Conservation (phyloP, 371 early-diverging fungal genomes). For the Zopfochytrium polystomum region DNA sequence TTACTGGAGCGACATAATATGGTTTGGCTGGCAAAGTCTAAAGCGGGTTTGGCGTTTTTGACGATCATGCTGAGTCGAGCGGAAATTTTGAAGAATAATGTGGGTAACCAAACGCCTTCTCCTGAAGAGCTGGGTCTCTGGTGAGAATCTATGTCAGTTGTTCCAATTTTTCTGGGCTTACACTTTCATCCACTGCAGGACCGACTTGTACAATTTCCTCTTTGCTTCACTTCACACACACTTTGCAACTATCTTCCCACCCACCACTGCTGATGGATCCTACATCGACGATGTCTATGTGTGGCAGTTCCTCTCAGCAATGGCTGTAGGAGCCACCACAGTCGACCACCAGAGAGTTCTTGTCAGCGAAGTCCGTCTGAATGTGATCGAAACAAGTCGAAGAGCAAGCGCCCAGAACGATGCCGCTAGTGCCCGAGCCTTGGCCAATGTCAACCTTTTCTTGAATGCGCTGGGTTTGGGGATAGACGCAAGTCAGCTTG, state of each 20-base stretch:
- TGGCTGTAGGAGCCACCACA: constrained; percentile 85
- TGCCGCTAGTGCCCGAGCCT: constrained; percentile 51
- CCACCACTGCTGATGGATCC: constrained; percentile 26
- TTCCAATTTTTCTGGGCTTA: constrained; percentile 7
- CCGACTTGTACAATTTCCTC: constrained; percentile 67
- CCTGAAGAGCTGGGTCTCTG: constrained; percentile 65
- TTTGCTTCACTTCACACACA: constrained; percentile 72
- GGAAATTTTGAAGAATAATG: constrained; percentile 76
- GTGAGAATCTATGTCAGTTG: constrained; percentile 39
- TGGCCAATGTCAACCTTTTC: constrained; percentile 89
- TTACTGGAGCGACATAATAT: constrained; percentile 86
- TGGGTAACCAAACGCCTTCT: constrained; percentile 55
- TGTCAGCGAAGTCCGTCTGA: constrained; percentile 81
- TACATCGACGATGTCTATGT: constrained; percentile 81
- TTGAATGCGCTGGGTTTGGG: constrained; percentile 87
- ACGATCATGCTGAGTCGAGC: constrained; percentile 88
- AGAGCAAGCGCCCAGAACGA: constrained; percentile 45
- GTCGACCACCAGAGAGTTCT: constrained; percentile 90
- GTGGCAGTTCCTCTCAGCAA: constrained; percentile 97
- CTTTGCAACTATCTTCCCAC: constrained; percentile 73
- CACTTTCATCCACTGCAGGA: constrained; percentile 27
- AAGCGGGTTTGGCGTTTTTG: constrained; percentile 80
- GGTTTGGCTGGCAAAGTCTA: constrained; percentile 74
- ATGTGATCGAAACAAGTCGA: constrained; percentile 78
- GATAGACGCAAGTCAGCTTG: constrained; percentile 81